These are phyloP conservation scores for Aspergillus texensis DNA, from an alignment of 2,329 filamentous ascomycete genomes.

Conservation along the genomic window DNA sequence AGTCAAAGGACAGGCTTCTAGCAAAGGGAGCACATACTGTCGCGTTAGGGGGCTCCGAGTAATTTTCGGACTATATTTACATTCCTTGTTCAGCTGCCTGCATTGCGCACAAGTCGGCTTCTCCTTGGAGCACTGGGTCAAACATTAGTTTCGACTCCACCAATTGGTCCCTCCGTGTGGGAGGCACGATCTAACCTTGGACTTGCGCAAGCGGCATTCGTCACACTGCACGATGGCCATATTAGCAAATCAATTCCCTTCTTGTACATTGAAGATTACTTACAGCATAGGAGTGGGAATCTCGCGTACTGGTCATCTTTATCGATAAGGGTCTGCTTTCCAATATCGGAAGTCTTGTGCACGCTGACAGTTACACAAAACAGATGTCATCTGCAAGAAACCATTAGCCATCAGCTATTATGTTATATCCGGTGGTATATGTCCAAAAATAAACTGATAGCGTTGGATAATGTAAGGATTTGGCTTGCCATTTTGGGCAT, in stretches of 20 bases:
- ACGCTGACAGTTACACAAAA: conserved; percentile 34
- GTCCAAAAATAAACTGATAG: neutral
- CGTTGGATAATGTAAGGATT: neutral
- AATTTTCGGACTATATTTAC: conserved; percentile 47
- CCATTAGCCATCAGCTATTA: conserved; percentile 22
- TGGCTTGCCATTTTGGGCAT: neutral
- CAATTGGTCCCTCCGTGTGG: neutral
- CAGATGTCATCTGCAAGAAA: conserved; percentile 33
- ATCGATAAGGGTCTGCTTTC: conserved; percentile 26
- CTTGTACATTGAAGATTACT: conserved; percentile 19
- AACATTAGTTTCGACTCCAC: neutral
- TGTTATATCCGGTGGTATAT: neutral
- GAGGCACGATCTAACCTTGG: conserved; percentile 33
- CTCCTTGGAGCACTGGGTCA: conserved; percentile 44
- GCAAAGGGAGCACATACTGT: conserved; percentile 33
- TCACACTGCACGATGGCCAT: conserved; percentile 35
- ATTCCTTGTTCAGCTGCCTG: conserved; percentile 43
- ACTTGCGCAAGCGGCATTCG: conserved; percentile 44
- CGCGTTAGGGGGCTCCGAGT: conserved; percentile 45
- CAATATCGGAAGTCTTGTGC: conserved; percentile 29
- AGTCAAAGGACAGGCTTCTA: neutral
- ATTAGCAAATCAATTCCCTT: conserved; percentile 1
- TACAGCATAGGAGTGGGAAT: conserved; percentile 46
- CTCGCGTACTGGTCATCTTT: conserved; percentile 44
- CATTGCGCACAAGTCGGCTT: conserved; percentile 44